These are phyloP conservation scores for Trypanosoma scelopori DNA, from an alignment of 208 protist genomes.

Conservation along the genomic window DNA sequence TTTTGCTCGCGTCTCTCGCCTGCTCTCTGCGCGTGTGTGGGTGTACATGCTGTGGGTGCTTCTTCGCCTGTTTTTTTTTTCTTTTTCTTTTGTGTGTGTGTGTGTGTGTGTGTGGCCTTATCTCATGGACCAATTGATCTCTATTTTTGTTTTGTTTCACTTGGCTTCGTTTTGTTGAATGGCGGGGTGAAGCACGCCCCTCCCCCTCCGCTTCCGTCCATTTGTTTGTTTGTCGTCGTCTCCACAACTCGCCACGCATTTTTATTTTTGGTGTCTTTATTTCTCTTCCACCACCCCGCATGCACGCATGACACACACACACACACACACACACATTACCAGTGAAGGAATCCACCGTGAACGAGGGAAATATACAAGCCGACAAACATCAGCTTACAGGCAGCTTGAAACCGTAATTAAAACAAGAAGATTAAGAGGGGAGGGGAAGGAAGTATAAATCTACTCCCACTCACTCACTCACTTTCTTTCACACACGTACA, in stretches of 20 bases:
- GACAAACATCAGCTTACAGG: not conserved
- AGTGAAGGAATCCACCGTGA: not conserved
- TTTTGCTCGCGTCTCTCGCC: not conserved
- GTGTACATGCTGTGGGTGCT: not conserved
- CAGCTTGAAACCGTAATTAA: not conserved
- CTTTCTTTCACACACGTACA: no score
- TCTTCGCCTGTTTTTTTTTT: not conserved
- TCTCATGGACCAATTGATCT: not conserved
- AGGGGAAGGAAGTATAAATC: conserved; percentile 1
- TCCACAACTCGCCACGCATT: no score
- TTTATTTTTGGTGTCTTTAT: no score
- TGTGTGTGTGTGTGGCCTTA: not conserved
- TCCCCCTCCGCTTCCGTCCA: no score
- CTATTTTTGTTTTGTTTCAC: not conserved
- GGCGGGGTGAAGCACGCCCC: not conserved
- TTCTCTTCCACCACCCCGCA: no score
- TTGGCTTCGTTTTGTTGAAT: not conserved
- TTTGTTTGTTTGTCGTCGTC: no score
- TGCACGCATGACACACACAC: no score
- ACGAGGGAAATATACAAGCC: conserved; percentile 15
- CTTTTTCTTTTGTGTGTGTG: not conserved
- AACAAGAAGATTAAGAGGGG: not conserved
- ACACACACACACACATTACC: not conserved
- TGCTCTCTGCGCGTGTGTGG: not conserved
- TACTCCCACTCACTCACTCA: no score